phyloP scores from a whole-genome alignment of 2,329 filamentous ascomycete species.

The Pseudogymnoascus sp. region DNA sequence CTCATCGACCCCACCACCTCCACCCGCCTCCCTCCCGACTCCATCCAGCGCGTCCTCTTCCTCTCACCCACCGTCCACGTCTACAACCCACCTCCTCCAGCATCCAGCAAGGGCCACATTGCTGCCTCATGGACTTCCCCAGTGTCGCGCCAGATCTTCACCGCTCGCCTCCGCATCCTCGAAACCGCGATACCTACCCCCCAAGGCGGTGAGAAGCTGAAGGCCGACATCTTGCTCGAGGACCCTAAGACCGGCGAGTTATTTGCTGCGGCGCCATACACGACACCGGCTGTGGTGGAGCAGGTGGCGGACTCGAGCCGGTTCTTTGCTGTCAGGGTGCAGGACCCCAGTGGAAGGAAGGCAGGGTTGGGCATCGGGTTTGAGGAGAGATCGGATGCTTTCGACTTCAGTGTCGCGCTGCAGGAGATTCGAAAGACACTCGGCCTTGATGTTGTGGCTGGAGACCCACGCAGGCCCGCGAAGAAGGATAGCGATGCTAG shows the following conservation, averaged over 20 bases:
- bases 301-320: constrained; percentile 69
- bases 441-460: constrained; percentile 44
- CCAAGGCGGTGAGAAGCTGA: constrained; percentile 45
- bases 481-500: constrained; percentile 30
- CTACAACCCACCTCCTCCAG: constrained; percentile 77
- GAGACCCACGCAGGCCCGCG: constrained; percentile 17
- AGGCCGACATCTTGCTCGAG: constrained; percentile 70
- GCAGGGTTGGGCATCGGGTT: constrained; percentile 79
- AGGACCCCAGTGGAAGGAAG: constrained; percentile 65
- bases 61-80: constrained; percentile 66
- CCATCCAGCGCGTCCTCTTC: constrained; percentile 81
- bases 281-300: constrained; percentile 56
- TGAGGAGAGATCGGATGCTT: constrained; percentile 76
- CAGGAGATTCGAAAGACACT: constrained; percentile 68
- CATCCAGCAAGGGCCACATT: constrained; percentile 69
- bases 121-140: constrained; percentile 69
- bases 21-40: constrained; percentile 57
- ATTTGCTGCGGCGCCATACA: constrained; percentile 79
- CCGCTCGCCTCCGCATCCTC: constrained; percentile 68
- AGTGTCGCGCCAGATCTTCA: constrained; percentile 70
- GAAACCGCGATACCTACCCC: constrained; percentile 54
- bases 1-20: constrained; percentile 62
- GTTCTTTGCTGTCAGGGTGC: constrained; percentile 77
- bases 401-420: constrained; percentile 74
- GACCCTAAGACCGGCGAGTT: constrained; percentile 63